Percentiles rank a stretch among this genome's conserved stretches.
These are phyloP conservation scores for Camellia granthamiana DNA, from an alignment of 148 eudicot genomes.

Conservation along the genomic window DNA sequence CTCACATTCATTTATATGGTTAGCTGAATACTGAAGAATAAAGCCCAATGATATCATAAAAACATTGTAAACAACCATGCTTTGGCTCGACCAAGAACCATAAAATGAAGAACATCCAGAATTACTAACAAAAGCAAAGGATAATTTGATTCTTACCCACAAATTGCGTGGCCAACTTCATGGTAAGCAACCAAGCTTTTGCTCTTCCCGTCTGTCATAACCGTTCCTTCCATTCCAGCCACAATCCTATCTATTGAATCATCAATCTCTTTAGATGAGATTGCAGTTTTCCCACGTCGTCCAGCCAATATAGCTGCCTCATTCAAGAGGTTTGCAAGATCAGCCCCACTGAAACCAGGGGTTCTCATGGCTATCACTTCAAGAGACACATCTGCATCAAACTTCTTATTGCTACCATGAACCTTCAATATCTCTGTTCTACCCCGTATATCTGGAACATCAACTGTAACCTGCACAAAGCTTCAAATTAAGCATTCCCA, in stretches of 20 bases:
- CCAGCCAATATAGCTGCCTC: conserved; percentile 99
- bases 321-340: conserved; percentile 90
- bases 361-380: conserved; percentile 98
- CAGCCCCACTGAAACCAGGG: conserved; percentile 99
- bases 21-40: too few species aligned
- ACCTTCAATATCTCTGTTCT: conserved; percentile 97
- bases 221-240: conserved; percentile 99
- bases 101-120: neutral
- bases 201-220: conserved; percentile 98
- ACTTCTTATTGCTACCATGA: conserved; percentile 87
- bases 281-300: conserved; percentile 88
- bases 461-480: conserved; percentile 74
- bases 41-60: too few species aligned
- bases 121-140: neutral
- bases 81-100: too few species aligned
- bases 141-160: conserved; percentile 67
- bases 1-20: too few species aligned
- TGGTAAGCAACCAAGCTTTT: conserved; percentile 99
- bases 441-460: conserved; percentile 93
- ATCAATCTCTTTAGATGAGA: conserved; percentile 87
- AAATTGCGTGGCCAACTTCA: conserved; percentile 99
- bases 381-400: conserved; percentile 83
- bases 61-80: too few species aligned
- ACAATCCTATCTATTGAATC: conserved; percentile 98
- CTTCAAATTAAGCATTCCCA: conserved; percentile 16